Conservation (phyloP, 208 protist species). For the Acanthamoeba quina region DNA sequence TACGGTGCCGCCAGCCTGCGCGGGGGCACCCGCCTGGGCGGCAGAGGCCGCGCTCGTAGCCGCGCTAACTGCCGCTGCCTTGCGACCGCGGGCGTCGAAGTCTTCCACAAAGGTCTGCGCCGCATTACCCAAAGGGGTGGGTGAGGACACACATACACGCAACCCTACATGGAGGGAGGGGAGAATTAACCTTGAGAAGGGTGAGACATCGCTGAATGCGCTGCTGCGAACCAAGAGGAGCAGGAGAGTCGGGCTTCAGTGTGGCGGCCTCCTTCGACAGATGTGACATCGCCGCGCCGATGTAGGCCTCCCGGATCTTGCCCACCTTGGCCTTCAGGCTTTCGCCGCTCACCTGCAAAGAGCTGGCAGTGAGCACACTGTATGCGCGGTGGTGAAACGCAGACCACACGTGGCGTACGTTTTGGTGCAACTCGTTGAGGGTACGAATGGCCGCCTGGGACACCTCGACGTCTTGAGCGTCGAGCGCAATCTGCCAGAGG, state of each 20-base stretch:
- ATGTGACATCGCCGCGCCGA: conserved; percentile 59
- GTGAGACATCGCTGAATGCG: conserved; percentile 70
- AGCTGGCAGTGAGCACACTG: not conserved
- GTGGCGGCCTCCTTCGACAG: conserved; percentile 8
- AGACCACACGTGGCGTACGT: not conserved
- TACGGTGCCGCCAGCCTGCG: not conserved
- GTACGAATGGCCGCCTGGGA: conserved; percentile 76
- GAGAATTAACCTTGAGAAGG: conserved; percentile 22
- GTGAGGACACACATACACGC: not conserved
- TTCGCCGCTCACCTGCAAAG: conserved; percentile 20
- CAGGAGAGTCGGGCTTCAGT: not conserved
- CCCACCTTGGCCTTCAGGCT: conserved; percentile 73
- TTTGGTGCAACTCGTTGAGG: conserved; percentile 76
- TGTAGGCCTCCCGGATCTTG: conserved; percentile 55
- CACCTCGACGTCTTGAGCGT: conserved; percentile 66
- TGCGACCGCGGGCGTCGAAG: conserved; percentile 39
- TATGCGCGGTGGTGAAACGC: too few species aligned
- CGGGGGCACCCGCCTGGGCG: not conserved
- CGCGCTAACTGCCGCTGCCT: not conserved
- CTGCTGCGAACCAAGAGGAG: not conserved
- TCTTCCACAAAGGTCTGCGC: conserved; percentile 68
- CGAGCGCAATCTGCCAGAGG: conserved; percentile 80
- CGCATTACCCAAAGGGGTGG: not conserved
- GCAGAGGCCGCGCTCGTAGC: not conserved
- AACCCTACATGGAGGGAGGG: not conserved